These are phyloP conservation scores for Cadophora gregata DNA, from an alignment of 2,329 filamentous ascomycete genomes.

Conservation along the genomic window DNA sequence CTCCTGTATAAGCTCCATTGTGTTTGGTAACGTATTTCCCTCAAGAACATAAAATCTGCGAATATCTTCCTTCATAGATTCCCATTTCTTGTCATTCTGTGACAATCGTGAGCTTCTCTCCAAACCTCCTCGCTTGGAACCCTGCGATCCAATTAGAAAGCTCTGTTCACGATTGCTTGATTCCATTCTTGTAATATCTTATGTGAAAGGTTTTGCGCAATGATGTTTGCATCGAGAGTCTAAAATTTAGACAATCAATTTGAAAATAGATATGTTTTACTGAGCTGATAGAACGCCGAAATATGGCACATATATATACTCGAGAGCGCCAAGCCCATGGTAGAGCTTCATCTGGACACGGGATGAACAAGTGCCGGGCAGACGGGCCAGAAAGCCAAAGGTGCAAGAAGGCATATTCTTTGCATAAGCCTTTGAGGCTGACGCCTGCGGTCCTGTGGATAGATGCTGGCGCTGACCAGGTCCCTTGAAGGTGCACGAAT, in stretches of 20 bases:
- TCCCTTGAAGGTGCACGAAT: not conserved
- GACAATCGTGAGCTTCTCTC: not conserved
- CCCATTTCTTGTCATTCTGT: not conserved
- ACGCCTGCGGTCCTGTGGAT: not conserved
- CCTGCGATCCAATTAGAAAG: not conserved
- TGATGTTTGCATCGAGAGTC: not conserved
- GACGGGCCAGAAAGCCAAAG: not conserved
- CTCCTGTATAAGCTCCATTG: constrained; percentile 14
- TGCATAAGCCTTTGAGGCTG: not conserved
- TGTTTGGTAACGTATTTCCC: constrained; percentile 3
- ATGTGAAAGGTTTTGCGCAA: not conserved
- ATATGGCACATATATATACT: not conserved
- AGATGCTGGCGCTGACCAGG: not conserved
- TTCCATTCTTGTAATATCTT: not conserved
- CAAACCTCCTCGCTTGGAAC: not conserved
- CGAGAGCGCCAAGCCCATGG: not conserved
- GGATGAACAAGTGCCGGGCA: not conserved
- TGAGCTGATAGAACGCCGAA: not conserved
- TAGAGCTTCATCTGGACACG: not conserved
- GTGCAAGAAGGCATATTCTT: not conserved
- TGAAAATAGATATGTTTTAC: not conserved
- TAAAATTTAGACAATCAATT: not conserved
- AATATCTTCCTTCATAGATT: not conserved
- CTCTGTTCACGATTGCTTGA: not conserved
- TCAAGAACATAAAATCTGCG: not conserved